Evolutionary conservation across 1,284 basidiomycete genomes (phyloP).

Genomic region (Boletus semigastroideus): DNA sequence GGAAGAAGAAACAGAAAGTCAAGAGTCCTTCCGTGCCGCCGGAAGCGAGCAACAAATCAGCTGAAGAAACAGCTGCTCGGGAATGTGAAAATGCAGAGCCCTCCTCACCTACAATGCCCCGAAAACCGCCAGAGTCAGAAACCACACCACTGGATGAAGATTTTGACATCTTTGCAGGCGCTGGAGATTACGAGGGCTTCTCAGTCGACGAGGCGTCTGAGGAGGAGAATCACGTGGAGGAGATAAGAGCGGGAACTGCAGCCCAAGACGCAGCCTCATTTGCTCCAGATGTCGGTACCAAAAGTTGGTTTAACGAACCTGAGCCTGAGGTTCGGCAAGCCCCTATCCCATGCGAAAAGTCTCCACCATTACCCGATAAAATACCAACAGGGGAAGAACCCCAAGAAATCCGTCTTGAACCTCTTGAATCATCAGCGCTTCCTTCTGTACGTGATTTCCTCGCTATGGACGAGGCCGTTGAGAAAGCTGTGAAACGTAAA

Average conservation of each 20-base stretch:
- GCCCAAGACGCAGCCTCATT: not conserved
- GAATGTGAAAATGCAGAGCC: not conserved
- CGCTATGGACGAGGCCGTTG: slow-evolving; percentile 67
- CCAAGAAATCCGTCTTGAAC: slow-evolving; percentile 54
- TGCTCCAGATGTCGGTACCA: not conserved
- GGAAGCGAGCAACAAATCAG: slow-evolving; percentile 33
- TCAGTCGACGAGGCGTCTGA: slow-evolving; percentile 55
- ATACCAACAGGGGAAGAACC: slow-evolving; percentile 44
- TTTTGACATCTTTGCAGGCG: slow-evolving; percentile 83
- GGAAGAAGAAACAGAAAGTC: slow-evolving; percentile 52
- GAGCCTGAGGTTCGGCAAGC: slow-evolving; percentile 7
- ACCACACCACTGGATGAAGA: slow-evolving; percentile 42
- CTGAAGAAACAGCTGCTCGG: not conserved
- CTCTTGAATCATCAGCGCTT: slow-evolving; percentile 70
- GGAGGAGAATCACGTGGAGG: slow-evolving; percentile 17
- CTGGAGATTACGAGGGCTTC: slow-evolving; percentile 79
- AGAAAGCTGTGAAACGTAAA: slow-evolving; percentile 60
- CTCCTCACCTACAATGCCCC: slow-evolving; percentile 1
- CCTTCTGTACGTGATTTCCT: slow-evolving; percentile 81
- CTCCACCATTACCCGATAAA: slow-evolving; percentile 6
- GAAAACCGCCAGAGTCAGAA: slow-evolving; percentile 14
- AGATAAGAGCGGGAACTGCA: not conserved
- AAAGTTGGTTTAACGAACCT: slow-evolving; percentile 27
- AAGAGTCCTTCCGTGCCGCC: slow-evolving; percentile 18
- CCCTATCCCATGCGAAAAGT: slow-evolving; percentile 19